A percentile compares a stretch with the other conserved stretches of the same genome.
Evolutionary conservation across 495 filamentous ascomycete species (phyloP).

Genomic region (Aspergillus heteromorphus): DNA sequence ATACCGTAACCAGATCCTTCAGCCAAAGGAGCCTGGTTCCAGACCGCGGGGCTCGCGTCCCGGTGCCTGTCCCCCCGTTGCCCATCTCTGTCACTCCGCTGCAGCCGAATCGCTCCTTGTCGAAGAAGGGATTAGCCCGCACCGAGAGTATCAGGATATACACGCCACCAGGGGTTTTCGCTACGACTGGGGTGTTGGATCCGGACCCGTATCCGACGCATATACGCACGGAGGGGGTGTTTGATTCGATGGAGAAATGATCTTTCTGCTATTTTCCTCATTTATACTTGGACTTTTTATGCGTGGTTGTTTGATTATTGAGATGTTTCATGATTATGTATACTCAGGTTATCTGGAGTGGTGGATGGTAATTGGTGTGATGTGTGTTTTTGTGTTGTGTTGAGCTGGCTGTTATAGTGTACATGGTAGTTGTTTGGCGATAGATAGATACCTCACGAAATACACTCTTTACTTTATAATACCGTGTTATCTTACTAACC

Average conservation of each 20-base stretch:
- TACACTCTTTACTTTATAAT: neutral
- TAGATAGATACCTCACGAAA: neutral
- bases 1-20: neutral
- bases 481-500: neutral
- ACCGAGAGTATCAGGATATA: constrained; percentile 67
- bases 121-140: constrained; percentile 47
- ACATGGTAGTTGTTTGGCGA: neutral
- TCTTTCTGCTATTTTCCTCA: neutral
- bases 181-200: constrained; percentile 22
- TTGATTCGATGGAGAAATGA: constrained; percentile 19
- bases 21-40: neutral
- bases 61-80: neutral
- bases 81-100: constrained; percentile 6
- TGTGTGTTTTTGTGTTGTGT: neutral
- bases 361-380: neutral
- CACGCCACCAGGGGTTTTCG: constrained; percentile 50
- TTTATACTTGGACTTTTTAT: neutral
- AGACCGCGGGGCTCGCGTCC: neutral
- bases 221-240: constrained; percentile 51
- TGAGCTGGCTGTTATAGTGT: neutral
- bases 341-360: neutral
- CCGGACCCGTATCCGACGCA: constrained; percentile 27
- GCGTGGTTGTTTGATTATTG: neutral
- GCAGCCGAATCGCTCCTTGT: constrained; percentile 23
- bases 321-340: neutral